Base-by-base conservation (phyloP, 805 yeast genomes). In the Phaffomyces opuntiae region DNA sequence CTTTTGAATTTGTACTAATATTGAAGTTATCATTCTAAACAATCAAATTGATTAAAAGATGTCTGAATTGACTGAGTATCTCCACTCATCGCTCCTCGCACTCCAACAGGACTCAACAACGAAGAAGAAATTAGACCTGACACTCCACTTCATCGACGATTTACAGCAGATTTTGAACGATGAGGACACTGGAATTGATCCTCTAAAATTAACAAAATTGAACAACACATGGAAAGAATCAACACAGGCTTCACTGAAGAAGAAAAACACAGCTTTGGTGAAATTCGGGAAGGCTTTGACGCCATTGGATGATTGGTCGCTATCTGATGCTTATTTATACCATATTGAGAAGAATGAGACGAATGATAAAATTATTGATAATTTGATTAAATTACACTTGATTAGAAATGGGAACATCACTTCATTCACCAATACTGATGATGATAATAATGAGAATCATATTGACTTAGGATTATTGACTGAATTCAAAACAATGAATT, bases 381-480 rank as follows among this genome's bases (percentile, higher is more conserved):
- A 59, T 16, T 77, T 78, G 1, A 64, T 77, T 9, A 67, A 68
- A 19, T 61, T 68, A 46, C 80, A 77, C 52, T 56, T 77, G 19
- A 57, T 72, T 11, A 62, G 80, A n/a, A 68, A 67, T 45, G 77
- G 75, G n/a, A 68, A 73, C 44, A 62, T 70, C 12, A 62, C 61
- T 5, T 59, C 66, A 2, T 69, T 72, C 6, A n/a, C 26, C 13
- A 55, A 61, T 8, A 53, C 24, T 21, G 7, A 21, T 21, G 24
- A 21, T 21, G 7, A 21, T 21, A 21, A 3, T 21, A 6, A 21
- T 21, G 7, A 21, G 5, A 21, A 21, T 21, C 24, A 51, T 3
- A 43, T 53, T 49, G 55, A 57, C 42, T 49, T 49, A 3, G 54
- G 59, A 46, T 50, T 67, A 7, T 54, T 74, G 3, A 46, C 50